Evolutionary conservation across 331 rosid genomes (phyloP), one percentile per base, ranked within the genome.

Genomic region (Rhamnella rubrinervis): DNA sequence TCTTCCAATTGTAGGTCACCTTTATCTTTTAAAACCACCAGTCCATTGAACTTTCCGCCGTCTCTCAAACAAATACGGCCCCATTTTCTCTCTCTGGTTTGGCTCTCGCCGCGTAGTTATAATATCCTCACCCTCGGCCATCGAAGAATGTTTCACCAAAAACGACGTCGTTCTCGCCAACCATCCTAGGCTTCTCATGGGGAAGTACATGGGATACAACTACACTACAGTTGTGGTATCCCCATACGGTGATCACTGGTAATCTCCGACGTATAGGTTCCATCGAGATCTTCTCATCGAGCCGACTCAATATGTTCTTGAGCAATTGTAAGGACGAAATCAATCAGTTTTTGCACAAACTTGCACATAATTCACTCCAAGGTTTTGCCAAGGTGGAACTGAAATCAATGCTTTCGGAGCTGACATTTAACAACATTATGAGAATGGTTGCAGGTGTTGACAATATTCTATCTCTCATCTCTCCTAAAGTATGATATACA

Each of bases 221-320:
- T 23, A 21, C 84, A 83, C 93, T 38, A 65, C 82, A 55, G 51
- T 87, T 0, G 25, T 19, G 0, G 2, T 47, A 0, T 38, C 91
- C 0, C 60, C 84, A 0, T 87, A 89, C 41, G 93, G 91, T 4
- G 87, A 81, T 47, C 92, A 84, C 63, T 89, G 96, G 96, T 28
- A 84, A 89, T 67, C 84, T 89, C 62, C 89, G 96, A 46, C 87
- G 92, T 23, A 82, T 89, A 55, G 70, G 78, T 10, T 56, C 84
- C 4, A 60, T 85, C 25, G 96, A 89, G 63, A 75, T 89, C 6
- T 83, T 86, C 70, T 89, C 96, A 0, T 25, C 87, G 1, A 77
- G 73, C 57, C 87, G 93, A 0, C 78, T 87, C 20, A 79, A 74
- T 56, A 59, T 66, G 18, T 85, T 81, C 50, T 39, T 23, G 8